Conservation (phyloP, 1,284 basidiomycete genomes). For the Kalmanozyma brasiliensis region DNA sequence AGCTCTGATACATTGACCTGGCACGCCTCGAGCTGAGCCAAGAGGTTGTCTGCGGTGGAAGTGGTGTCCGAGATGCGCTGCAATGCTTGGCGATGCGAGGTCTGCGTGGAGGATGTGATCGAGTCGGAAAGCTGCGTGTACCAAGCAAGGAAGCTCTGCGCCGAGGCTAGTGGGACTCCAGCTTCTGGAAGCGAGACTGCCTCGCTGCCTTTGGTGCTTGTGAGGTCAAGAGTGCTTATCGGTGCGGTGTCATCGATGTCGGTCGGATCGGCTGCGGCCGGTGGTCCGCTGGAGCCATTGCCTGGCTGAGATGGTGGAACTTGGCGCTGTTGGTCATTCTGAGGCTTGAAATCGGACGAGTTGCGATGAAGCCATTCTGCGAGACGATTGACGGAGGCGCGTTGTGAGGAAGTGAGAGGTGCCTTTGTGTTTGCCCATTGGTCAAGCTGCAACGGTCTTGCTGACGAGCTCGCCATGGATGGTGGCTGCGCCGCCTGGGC, state of each 20-base stretch:
- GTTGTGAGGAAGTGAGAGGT: conserved; percentile 39
- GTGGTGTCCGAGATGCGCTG: conserved; percentile 40
- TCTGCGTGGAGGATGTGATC: conserved; percentile 49
- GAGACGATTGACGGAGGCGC: conserved; percentile 52
- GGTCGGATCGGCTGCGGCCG: background rate
- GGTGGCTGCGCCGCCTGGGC: conserved; percentile 11
- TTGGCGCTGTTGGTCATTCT: conserved; percentile 15
- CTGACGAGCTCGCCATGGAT: conserved; percentile 19
- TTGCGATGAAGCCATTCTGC: conserved; percentile 52
- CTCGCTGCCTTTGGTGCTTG: background rate
- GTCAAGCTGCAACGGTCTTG: conserved; percentile 51
- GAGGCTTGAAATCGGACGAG: conserved; percentile 34
- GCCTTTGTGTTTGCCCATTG: conserved; percentile 53
- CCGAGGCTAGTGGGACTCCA: conserved; percentile 35
- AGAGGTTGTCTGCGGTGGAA: conserved; percentile 38
- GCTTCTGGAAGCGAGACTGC: conserved; percentile 23
- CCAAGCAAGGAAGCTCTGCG: conserved; percentile 53
- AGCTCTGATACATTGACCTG: conserved; percentile 58
- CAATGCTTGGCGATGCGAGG: conserved; percentile 42
- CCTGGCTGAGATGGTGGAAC: background rate
- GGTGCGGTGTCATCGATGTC: background rate
- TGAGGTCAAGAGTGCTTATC: background rate
- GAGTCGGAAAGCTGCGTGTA: conserved; percentile 48
- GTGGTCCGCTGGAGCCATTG: background rate
- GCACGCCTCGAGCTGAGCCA: conserved; percentile 51